Evolutionary conservation across 1,284 basidiomycete species (phyloP).

Genomic region (Fomes fomentarius): DNA sequence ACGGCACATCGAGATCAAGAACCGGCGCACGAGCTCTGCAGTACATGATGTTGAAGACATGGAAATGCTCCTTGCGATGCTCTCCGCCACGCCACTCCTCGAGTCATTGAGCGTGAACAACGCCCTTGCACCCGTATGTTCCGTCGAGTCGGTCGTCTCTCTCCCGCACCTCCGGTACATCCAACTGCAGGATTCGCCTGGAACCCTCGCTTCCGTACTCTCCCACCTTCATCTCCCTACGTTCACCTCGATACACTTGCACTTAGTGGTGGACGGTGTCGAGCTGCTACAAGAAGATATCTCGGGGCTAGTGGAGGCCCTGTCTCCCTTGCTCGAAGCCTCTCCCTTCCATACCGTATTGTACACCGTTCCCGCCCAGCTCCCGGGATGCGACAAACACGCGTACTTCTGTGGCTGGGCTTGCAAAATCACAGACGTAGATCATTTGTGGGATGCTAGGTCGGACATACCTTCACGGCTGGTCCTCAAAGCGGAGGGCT

Average conservation of each 20-base stretch:
- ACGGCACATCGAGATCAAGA: neutral
- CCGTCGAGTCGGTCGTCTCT: neutral
- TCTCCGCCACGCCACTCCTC: neutral
- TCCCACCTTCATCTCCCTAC: neutral
- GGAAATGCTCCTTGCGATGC: neutral
- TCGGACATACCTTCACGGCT: too few species aligned
- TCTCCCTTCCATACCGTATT: neutral
- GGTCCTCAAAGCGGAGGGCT: too few species aligned
- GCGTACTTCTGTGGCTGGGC: neutral
- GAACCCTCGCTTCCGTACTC: neutral
- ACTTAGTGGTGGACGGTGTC: too few species aligned
- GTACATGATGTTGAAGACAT: too few species aligned
- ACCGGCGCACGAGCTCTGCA: too few species aligned
- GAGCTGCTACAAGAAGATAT: too few species aligned
- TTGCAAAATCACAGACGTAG: too few species aligned
- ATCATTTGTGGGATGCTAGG: too few species aligned
- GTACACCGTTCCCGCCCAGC: neutral
- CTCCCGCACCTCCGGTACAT: neutral
- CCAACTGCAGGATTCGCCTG: neutral
- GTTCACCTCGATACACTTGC: neutral
- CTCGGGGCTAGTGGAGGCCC: neutral
- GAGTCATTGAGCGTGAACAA: neutral
- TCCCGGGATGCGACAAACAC: neutral
- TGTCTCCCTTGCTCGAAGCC: neutral
- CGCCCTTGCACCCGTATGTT: neutral